Conservation (phyloP, 768 basidiomycete genomes). For the Tulasnella sp. region DNA sequence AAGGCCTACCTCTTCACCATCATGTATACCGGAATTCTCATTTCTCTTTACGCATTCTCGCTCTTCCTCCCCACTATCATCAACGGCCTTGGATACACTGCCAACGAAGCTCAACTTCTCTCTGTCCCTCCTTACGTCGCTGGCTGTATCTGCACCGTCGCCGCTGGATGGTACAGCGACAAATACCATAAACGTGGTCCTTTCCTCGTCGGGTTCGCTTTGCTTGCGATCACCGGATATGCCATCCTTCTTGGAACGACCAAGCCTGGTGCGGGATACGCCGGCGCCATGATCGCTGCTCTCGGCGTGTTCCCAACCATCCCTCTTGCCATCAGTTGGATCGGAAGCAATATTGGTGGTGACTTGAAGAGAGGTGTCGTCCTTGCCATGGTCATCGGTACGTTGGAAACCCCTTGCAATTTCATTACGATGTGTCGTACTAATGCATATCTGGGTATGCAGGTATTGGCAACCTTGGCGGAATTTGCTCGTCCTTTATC, state of each 20-base stretch:
- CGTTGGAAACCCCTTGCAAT: background rate
- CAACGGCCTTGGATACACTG: constrained; percentile 49
- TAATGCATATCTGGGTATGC: background rate
- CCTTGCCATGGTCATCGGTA: constrained; percentile 51
- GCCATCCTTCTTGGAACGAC: constrained; percentile 18
- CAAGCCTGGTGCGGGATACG: constrained; percentile 6
- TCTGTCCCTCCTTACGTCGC: constrained; percentile 51
- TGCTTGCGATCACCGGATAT: constrained; percentile 46
- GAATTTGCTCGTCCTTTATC: constrained; percentile 44
- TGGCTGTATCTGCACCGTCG: constrained; percentile 54
- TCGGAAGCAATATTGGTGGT: constrained; percentile 52
- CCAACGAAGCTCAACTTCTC: constrained; percentile 53
- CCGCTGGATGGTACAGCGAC: constrained; percentile 41
- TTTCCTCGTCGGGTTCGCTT: constrained; percentile 44
- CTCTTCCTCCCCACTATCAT: constrained; percentile 37
- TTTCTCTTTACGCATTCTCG: constrained; percentile 28
- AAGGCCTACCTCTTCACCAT: constrained; percentile 55
- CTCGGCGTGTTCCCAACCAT: constrained; percentile 53
- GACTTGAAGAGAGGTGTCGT: constrained; percentile 51
- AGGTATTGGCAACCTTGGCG: constrained; percentile 51
- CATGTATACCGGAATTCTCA: constrained; percentile 41
- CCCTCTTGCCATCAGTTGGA: constrained; percentile 48
- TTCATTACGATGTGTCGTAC: background rate
- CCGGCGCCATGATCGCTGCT: constrained; percentile 35
- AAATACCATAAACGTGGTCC: constrained; percentile 45